These are phyloP conservation scores for Crithidia brevicula DNA, from an alignment of 208 protist genomes.

Conservation along the genomic window DNA sequence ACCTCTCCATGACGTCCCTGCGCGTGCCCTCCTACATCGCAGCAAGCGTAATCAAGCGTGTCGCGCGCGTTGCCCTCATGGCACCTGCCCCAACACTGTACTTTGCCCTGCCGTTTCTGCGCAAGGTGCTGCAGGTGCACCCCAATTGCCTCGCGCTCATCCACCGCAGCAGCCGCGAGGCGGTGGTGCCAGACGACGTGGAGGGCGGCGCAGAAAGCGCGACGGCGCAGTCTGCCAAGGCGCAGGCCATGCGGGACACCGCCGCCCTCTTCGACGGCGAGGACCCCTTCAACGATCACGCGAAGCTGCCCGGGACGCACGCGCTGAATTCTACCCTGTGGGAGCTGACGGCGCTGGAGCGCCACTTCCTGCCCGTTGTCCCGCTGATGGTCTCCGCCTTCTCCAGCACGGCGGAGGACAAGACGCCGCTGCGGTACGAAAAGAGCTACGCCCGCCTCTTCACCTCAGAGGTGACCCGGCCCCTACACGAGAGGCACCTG, in stretches of 20 bases:
- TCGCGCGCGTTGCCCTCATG: slow-evolving; percentile 63
- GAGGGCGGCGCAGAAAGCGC: slow-evolving; percentile 14
- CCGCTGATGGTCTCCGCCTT: slow-evolving; percentile 89
- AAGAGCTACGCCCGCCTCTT: slow-evolving; percentile 89
- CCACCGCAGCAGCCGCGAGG: slow-evolving; percentile 79
- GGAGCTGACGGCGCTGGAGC: slow-evolving; percentile 88
- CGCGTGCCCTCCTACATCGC: slow-evolving; percentile 85
- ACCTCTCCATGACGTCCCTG: slow-evolving; percentile 83
- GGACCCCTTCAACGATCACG: slow-evolving; percentile 74
- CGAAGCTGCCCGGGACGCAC: slow-evolving; percentile 43
- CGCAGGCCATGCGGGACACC: slow-evolving; percentile 51
- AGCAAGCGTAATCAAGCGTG: slow-evolving; percentile 81
- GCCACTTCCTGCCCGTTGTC: slow-evolving; percentile 85
- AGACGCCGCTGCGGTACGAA: slow-evolving; percentile 81
- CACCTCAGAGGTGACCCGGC: slow-evolving; percentile 78
- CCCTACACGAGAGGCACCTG: slow-evolving; percentile 54
- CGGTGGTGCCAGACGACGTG: slow-evolving; percentile 46
- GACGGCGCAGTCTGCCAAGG: slow-evolving; percentile 31
- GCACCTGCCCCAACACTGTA: slow-evolving; percentile 84
- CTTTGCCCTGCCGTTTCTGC: slow-evolving; percentile 86
- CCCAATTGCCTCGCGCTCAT: slow-evolving; percentile 90
- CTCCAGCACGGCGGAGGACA: slow-evolving; percentile 80
- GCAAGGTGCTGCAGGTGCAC: slow-evolving; percentile 85
- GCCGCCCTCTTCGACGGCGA: slow-evolving; percentile 75
- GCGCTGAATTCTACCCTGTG: slow-evolving; percentile 86